Percentiles rank a stretch among this genome's conserved stretches.
Conservation (phyloP, 2,329 filamentous ascomycete genomes). For the Laburnicola sp. region DNA sequence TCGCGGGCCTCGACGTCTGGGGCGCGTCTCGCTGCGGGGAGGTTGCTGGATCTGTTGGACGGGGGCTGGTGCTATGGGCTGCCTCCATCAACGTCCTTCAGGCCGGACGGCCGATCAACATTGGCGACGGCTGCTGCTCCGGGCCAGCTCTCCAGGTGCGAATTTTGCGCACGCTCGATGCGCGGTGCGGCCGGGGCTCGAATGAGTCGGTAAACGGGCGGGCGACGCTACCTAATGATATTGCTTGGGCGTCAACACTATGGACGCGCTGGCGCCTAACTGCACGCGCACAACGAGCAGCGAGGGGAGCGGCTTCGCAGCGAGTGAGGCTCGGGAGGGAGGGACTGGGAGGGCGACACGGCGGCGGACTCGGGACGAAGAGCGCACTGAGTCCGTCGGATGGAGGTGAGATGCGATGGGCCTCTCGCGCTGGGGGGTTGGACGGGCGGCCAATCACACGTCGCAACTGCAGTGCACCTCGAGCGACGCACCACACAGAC, state of each 20-base stretch:
- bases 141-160: slow-evolving; percentile 5
- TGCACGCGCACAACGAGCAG: slow-evolving; percentile 11
- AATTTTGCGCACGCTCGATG: slow-evolving; percentile 12
- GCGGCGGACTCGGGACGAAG: slow-evolving; percentile 8
- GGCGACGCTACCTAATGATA: slow-evolving; percentile 17
- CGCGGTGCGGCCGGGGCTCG: slow-evolving; percentile 12
- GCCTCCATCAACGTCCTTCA: slow-evolving; percentile 31
- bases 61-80: slow-evolving; percentile 31
- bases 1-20: slow-evolving; percentile 6
- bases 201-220: slow-evolving; percentile 9
- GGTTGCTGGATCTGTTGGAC: slow-evolving; percentile 19
- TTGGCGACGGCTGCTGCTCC: slow-evolving; percentile 10
- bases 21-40: slow-evolving; percentile 14
- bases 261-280: slow-evolving; percentile 10
- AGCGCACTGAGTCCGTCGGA: slow-evolving; percentile 19
- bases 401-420: slow-evolving; percentile 19
- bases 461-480: background rate
- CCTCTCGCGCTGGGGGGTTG: slow-evolving; percentile 4
- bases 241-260: slow-evolving; percentile 34
- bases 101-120: slow-evolving; percentile 15
- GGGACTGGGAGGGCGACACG: slow-evolving; percentile 17
- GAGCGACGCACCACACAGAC: background rate
- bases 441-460: slow-evolving; percentile 24
- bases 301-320: slow-evolving; percentile 1
- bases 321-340: slow-evolving; percentile 26